Base-by-base conservation (phyloP, 129 eudicot species). In the Chrysanthemum lavandulifolium region DNA sequence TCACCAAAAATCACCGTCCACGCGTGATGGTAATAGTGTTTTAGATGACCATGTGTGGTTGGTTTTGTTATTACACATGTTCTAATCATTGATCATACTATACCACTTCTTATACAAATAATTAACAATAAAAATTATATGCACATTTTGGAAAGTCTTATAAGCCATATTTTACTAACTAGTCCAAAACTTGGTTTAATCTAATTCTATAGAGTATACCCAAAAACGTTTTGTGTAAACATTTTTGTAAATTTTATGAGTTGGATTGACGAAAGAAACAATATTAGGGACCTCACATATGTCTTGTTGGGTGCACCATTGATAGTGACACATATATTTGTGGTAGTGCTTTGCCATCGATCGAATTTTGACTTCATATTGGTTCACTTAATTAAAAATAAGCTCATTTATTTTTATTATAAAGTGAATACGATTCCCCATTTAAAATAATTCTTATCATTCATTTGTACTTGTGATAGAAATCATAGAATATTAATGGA, bases 261-360 rank as follows among this genome's bases (percentile, higher is more conserved):
- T 51, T 3, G 8, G 8, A 51, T 51, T 4, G 63, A 19, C 45
- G 45, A 51, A 51, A 51, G n/a, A 10, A 51, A 51, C 56, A 40
- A n/a, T 25, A 13, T 49, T 13, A 64, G 13, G 72, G 14, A 31
- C 29, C 25, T 57, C 23, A 18, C 45, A 66, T 31, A 33, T 6
- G 13, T 60, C 77, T 25, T 29, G 61, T 19, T 73, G 43, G 43
- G 15, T 47, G 29, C 36, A 52, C 68, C 68, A 13, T 33, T 47
- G 67, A 67, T 54, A 57, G 73, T 55, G 67, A 75, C 73, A 47
- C 73, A 45, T 66, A 45, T 47, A 56, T 63, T 63, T 67, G 68
- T 55, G 67, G 60, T 56, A 49, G 45, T 66, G 19, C 43, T 31
- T 64, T 64, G 52, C 62, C 61, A 49, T 62, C 10, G 8, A 49